Conservation (phyloP, 768 basidiomycete species). For the Pisolithus albus region DNA sequence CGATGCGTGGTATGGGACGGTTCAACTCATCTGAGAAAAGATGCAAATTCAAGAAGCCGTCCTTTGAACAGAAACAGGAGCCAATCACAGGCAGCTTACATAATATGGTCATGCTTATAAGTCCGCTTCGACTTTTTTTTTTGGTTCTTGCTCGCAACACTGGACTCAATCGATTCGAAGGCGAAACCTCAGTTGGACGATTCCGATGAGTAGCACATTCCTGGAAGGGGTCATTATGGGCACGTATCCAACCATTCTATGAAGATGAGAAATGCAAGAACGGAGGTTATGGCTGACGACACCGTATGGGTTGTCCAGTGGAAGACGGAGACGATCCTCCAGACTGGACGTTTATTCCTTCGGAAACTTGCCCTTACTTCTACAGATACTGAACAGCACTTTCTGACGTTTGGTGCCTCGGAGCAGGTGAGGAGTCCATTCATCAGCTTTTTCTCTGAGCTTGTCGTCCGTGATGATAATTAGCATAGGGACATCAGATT, state of each 20-base stretch:
- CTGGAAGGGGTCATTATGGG: no score
- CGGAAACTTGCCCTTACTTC: slow-evolving; percentile 69
- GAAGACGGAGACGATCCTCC: slow-evolving; percentile 32
- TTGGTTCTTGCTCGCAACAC: not conserved
- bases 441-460: not conserved
- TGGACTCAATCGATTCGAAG: slow-evolving; percentile 8
- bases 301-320: slow-evolving; percentile 48
- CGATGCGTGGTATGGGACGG: no score
- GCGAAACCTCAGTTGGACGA: slow-evolving; percentile 39
- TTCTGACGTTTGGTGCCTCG: slow-evolving; percentile 62
- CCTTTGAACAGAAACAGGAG: no score
- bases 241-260: not conserved
- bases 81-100: no score
- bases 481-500: slow-evolving; percentile 46
- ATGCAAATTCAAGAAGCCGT: no score
- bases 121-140: not conserved
- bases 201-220: no score
- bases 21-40: no score
- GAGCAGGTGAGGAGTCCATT: slow-evolving; percentile 53
- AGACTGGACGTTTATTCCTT: slow-evolving; percentile 62
- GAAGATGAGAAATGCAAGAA: not conserved
- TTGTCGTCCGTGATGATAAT: slow-evolving; percentile 32
- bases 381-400: slow-evolving; percentile 57
- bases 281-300: slow-evolving; percentile 13
- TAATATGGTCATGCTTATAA: slow-evolving; percentile 4